These are phyloP conservation scores for Hamigera avellanea DNA, from an alignment of 495 filamentous ascomycete genomes.

Conservation along the genomic window DNA sequence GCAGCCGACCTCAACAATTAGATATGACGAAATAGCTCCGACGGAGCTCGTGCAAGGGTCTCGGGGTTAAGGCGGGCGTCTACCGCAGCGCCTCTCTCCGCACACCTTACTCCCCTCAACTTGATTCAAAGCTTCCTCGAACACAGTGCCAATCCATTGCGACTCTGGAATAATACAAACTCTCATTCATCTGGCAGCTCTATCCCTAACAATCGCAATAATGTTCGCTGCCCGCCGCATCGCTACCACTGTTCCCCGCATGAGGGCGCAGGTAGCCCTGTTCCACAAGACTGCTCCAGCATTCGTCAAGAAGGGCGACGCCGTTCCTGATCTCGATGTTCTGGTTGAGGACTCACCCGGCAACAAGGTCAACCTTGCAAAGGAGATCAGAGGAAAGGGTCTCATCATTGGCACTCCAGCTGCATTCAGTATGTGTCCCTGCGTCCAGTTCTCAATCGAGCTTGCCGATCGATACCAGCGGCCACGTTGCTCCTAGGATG, in stretches of 20 bases:
- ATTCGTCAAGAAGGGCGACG: slow-evolving; percentile 47
- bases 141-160: too few species aligned
- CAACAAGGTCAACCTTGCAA: slow-evolving; percentile 76
- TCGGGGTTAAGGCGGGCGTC: too few species aligned
- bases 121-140: too few species aligned
- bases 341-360: slow-evolving; percentile 51
- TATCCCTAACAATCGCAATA: too few species aligned
- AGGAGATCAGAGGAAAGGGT: slow-evolving; percentile 60
- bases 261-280: slow-evolving; percentile 22
- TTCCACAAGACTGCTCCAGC: slow-evolving; percentile 46
- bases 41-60: not conserved
- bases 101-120: too few species aligned
- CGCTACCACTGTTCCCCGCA: slow-evolving; percentile 23
- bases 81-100: too few species aligned
- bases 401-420: slow-evolving; percentile 86
- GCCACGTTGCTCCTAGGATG: too few species aligned
- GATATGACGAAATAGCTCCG: not conserved
- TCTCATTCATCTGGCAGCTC: too few species aligned
- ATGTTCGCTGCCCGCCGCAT: slow-evolving; percentile 37
- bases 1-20: not conserved
- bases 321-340: slow-evolving; percentile 50
- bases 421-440: slow-evolving; percentile 56
- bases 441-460: not conserved
- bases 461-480: too few species aligned
- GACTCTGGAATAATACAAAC: too few species aligned